Base-by-base conservation (phyloP, 345 rosid species). In the Eucalyptus cladocalyx region DNA sequence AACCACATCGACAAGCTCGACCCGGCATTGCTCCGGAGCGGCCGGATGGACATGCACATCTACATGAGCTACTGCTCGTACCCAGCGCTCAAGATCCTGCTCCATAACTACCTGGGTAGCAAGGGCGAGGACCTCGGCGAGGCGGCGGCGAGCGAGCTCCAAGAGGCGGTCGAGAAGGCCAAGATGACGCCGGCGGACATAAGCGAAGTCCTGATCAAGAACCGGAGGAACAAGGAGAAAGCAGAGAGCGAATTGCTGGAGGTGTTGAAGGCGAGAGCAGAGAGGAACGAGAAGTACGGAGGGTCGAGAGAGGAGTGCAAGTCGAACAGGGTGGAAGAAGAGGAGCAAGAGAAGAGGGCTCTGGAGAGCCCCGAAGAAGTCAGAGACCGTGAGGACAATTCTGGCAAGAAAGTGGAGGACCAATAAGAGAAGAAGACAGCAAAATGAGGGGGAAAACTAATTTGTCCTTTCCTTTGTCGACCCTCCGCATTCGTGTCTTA, bases 11-110 rank as follows among this genome's bases (percentile, higher is more conserved):
- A 60, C 1, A 60, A 60, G 69, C 69, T 60, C 17, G 69, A 60
- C 69, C 69, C 69, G 2, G 69, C 69, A 93, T 56, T 97, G 91
- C 26, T 97, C 86, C 94, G 90, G 90, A 97, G 99, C 87, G 98
- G 69, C 69, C 17, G 34, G 69, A 60, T 60, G 69, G 69, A 60
- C 69, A 28, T 28, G 69, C 69, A 12, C 69, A 60, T 60, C 69
- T 11, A 3, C 69, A 28, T 60, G 69, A 28, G 17, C 69, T 28
- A 28, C 69, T 60, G 69, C 69, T 60, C 17, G 2, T 60, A 60
- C 69, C 69, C 69, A 1, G 69, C 69, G 69, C 69, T 60, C 34
- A 93, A 94, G 95, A 95, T 96, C 69, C 65, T 97, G 90, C 26
- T 97, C 80, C 92, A 90, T 87, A 97, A 60, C 4, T 60, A 60